A percentile compares a stretch with the other conserved stretches of the same genome.
These are phyloP conservation scores for Maudiozyma barnettii DNA, from an alignment of 805 yeast genomes.

Conservation along the genomic window DNA sequence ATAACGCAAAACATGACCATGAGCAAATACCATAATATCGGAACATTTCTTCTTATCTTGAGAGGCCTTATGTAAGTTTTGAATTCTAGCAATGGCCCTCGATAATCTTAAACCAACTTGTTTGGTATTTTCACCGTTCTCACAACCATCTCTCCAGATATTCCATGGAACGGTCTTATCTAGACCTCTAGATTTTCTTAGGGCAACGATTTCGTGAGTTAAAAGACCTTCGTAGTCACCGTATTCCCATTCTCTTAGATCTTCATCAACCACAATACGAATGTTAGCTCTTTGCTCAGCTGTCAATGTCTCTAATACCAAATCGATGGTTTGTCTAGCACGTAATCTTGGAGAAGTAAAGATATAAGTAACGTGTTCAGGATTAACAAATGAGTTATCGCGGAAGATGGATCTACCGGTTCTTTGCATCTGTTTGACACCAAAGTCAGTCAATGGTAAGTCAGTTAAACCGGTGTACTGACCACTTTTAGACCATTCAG, in stretches of 20 bases:
- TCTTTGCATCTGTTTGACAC: slow-evolving; percentile 62
- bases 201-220: slow-evolving; percentile 54
- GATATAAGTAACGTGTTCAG: slow-evolving; percentile 50
- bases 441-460: slow-evolving; percentile 64
- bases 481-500: slow-evolving; percentile 93
- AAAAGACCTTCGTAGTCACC: slow-evolving; percentile 88
- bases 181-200: slow-evolving; percentile 53
- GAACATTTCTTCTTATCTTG: slow-evolving; percentile 43
- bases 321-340: slow-evolving; percentile 64
- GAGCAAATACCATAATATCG: slow-evolving; percentile 80
- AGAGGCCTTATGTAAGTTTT: slow-evolving; percentile 47
- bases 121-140: slow-evolving; percentile 66
- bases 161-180: slow-evolving; percentile 49
- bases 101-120: slow-evolving; percentile 69
- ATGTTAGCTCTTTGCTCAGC: slow-evolving; percentile 35
- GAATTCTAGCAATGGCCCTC: slow-evolving; percentile 53
- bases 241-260: slow-evolving; percentile 89
- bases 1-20: slow-evolving; percentile 87
- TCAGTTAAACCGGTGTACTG: slow-evolving; percentile 87
- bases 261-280: slow-evolving; percentile 46
- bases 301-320: slow-evolving; percentile 45
- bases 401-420: slow-evolving; percentile 70
- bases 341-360: slow-evolving; percentile 75
- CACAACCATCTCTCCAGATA: slow-evolving; percentile 92
- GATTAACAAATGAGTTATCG: slow-evolving; percentile 48